Evolutionary conservation across 768 basidiomycete genomes (phyloP), one percentile per base, ranked within the genome.

Genomic region (Boletus barrowsii): DNA sequence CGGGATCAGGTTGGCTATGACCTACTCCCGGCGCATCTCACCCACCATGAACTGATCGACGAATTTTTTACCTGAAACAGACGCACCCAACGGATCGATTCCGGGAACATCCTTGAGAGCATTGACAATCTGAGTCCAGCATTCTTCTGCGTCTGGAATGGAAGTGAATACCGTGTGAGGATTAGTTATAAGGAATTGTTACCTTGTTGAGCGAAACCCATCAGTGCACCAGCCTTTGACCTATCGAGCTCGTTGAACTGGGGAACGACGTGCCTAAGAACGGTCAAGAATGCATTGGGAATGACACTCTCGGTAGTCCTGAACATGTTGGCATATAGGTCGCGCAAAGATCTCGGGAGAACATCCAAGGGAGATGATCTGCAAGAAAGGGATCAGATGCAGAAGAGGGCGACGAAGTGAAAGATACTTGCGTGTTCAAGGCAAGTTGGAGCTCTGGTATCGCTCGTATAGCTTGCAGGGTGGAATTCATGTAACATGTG

Each of bases 401-500:
- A 6, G 4, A 8, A 24, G 14, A 6, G 13, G 30, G 7, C 9
- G 24, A 45, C 42, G 33, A 3, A 2, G 14, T 2, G 8, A 40
- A n/a, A 22, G 24, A 69, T 24, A 70, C 82, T 59, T 66, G 88
- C 83, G 73, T 71, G 63, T 70, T 70, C 20, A 98, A 77, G 0
- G 91, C 89, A 1, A 77, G 68, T 64, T 89, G 87, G 5, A 99
- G 80, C 62, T 97, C 93, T 3, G 95, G 94, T 47, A 99, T 87
- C 4, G 90, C 85, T 22, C 93, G 88, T 57, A 99, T 80, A n/a
- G 90, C 87, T 75, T 99, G 97, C 2, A 98, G 76, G 2, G 91
- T 93, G 1, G 97, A 85, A 67, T 96, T 98, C 88, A 98, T 93
- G 73, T 99, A 99, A 65, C 96, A 98, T 0, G 95, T 98, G 67